Evolutionary conservation across 352 stramenopile species (phyloP).

Genomic region (Phytophthora boehmeriae): DNA sequence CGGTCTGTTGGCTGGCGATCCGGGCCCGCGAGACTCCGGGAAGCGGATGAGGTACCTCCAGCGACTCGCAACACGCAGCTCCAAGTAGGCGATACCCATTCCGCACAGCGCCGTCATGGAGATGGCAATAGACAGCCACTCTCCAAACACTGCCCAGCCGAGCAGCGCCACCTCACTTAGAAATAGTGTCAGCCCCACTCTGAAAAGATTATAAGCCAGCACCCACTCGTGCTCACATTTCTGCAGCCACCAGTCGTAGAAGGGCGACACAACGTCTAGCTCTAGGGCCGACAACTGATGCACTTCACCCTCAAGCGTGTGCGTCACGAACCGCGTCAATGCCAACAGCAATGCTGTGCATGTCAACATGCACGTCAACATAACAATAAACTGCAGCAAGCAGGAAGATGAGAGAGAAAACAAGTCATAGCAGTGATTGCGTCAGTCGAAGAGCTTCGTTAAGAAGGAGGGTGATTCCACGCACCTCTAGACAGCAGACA

Average conservation of each 20-base stretch:
- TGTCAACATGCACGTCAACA: slow-evolving; percentile 80
- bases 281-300: slow-evolving; percentile 56
- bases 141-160: slow-evolving; percentile 64
- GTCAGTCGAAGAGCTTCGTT: slow-evolving; percentile 13
- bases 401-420: slow-evolving; percentile 6
- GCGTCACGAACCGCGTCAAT: slow-evolving; percentile 75
- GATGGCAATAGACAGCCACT: slow-evolving; percentile 48
- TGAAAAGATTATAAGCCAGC: slow-evolving; percentile 70
- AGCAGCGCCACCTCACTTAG: slow-evolving; percentile 62
- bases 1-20: slow-evolving; percentile 17
- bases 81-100: slow-evolving; percentile 57
- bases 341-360: slow-evolving; percentile 73
- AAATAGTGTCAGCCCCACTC: slow-evolving; percentile 57
- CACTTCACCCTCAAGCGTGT: slow-evolving; percentile 75
- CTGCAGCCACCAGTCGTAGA: slow-evolving; percentile 74
- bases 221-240: slow-evolving; percentile 79
- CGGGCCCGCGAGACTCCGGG: slow-evolving; percentile 33
- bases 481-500: slow-evolving; percentile 46
- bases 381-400: slow-evolving; percentile 67
- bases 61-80: slow-evolving; percentile 63
- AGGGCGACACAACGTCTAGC: slow-evolving; percentile 76
- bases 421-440: neutral
- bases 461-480: too few relatives aligned
- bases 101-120: slow-evolving; percentile 57
- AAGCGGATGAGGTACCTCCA: slow-evolving; percentile 80